Base-by-base conservation (phyloP, 1,139 yeast species). In the Pichia sp. region DNA sequence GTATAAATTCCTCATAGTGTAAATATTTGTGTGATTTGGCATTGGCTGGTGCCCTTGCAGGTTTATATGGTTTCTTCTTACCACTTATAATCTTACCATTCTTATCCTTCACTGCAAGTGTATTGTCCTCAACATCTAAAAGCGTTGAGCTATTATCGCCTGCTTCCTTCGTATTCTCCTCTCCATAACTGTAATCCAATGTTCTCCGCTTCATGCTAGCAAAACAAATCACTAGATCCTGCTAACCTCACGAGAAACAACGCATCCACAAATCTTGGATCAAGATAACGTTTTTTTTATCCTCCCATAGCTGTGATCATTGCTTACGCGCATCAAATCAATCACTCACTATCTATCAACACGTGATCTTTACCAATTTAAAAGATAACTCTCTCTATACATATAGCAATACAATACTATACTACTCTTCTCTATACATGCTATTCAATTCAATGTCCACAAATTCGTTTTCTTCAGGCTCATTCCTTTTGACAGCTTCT, bases 381-480 rank as follows among this genome's bases (percentile, higher is more conserved):
- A 22, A 22, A 22, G 24, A 22, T 22, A n/a, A n/a, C n/a, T n/a
- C n/a, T n/a, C n/a, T n/a, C n/a, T 22, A 22, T 10, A 22, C 24
- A 22, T 7, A 7, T 22, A 7, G 10, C 24, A 22, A 22, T 22
- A 22, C 24, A 22, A 6, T 22, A 6, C 10, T 22, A 10, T 6
- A 12, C 5, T 26, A 26, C 18, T 26, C 30, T 10, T 26, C 32
- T 30, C 32, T 30, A 11, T 18, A 30, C 21, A 30, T 18, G 17
- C 32, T 30, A 18, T 45, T 36, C 39, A 49, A 7, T 34, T 48
- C 51, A 14, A 46, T 43, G 38, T 49, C 54, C 14, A 49, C 51
- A 41, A 45, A 51, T 15, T 47, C 52, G 31, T 41, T 45, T 10
- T 42, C 44, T 3, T 39, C 30, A n/a, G 20, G 32, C 11, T 30